Evolutionary conservation across 164 flowering plant genomes (phyloP).

Genomic region (Aristolochia californica): DNA sequence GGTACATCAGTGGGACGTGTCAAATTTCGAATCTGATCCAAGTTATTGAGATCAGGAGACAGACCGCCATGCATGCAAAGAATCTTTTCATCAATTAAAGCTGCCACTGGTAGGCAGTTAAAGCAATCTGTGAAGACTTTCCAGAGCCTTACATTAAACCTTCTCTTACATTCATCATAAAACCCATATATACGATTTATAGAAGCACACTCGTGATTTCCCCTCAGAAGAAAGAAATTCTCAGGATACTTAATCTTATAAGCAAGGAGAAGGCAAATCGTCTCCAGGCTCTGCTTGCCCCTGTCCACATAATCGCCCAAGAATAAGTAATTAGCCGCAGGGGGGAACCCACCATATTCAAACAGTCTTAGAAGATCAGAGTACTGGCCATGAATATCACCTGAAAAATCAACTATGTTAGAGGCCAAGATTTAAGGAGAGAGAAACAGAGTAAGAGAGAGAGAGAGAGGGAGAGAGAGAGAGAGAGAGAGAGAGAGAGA

Average conservation of each 20-base stretch:
- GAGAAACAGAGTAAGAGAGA: no score
- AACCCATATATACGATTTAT: slow-evolving; percentile 53
- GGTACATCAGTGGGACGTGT: slow-evolving; percentile 56
- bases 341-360: slow-evolving; percentile 44
- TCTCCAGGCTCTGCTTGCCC: slow-evolving; percentile 53
- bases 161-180: slow-evolving; percentile 49
- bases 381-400: slow-evolving; percentile 52
- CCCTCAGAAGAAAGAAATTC: slow-evolving; percentile 46
- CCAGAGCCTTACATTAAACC: slow-evolving; percentile 50
- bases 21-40: slow-evolving; percentile 40
- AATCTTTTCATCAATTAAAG: slow-evolving; percentile 45
- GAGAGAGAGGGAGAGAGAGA: no score
- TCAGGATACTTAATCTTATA: slow-evolving; percentile 47
- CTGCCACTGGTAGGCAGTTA: slow-evolving; percentile 52
- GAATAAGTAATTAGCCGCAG: slow-evolving; percentile 36
- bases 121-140: slow-evolving; percentile 47
- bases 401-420: slow-evolving; percentile 11
- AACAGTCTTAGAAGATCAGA: slow-evolving; percentile 46
- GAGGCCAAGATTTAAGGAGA: no score
- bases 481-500: no score
- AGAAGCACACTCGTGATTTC: slow-evolving; percentile 58
- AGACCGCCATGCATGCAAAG: slow-evolving; percentile 57
- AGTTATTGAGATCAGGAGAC: slow-evolving; percentile 39
- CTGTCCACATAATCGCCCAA: slow-evolving; percentile 51
- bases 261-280: slow-evolving; percentile 53